Conservation (phyloP, 352 stramenopile species). For the Phytophthora sp. region DNA sequence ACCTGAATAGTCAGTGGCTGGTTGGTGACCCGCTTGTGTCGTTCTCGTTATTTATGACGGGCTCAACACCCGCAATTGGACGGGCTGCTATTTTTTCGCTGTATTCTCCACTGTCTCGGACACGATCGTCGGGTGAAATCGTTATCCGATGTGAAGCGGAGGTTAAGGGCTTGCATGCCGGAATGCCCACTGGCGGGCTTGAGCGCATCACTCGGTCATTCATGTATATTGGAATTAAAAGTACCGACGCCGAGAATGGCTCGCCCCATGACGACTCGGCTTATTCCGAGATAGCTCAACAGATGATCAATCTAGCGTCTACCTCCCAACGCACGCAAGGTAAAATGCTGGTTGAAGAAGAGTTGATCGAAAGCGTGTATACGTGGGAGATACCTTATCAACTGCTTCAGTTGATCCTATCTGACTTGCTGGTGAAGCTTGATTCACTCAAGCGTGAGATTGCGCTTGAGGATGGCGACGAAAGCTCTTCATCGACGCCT, state of each 20-base stretch:
- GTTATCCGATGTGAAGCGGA: slow-evolving; percentile 79
- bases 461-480: slow-evolving; percentile 38
- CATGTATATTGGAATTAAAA: slow-evolving; percentile 68
- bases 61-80: slow-evolving; percentile 28
- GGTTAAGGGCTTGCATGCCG: slow-evolving; percentile 48
- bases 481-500: slow-evolving; percentile 53
- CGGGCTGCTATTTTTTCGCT: slow-evolving; percentile 61
- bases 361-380: slow-evolving; percentile 89
- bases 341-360: slow-evolving; percentile 86
- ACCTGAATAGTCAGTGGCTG: slow-evolving; percentile 79
- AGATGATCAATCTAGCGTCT: slow-evolving; percentile 48
- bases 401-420: slow-evolving; percentile 78
- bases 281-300: slow-evolving; percentile 47
- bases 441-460: slow-evolving; percentile 66
- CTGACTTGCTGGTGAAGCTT: slow-evolving; percentile 75
- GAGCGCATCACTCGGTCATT: slow-evolving; percentile 82
- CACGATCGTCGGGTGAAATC: slow-evolving; percentile 70
- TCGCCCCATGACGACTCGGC: slow-evolving; percentile 10
- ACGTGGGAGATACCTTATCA: slow-evolving; percentile 90
- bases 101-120: slow-evolving; percentile 69
- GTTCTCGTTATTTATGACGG: slow-evolving; percentile 56
- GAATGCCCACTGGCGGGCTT: slow-evolving; percentile 43
- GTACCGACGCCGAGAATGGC: slow-evolving; percentile 10
- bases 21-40: slow-evolving; percentile 67
- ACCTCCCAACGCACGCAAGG: slow-evolving; percentile 49